Evolutionary conservation across 2,329 filamentous ascomycete genomes (phyloP), one percentile per base, ranked within the genome.

Genomic region (Hypoxylon sp.): DNA sequence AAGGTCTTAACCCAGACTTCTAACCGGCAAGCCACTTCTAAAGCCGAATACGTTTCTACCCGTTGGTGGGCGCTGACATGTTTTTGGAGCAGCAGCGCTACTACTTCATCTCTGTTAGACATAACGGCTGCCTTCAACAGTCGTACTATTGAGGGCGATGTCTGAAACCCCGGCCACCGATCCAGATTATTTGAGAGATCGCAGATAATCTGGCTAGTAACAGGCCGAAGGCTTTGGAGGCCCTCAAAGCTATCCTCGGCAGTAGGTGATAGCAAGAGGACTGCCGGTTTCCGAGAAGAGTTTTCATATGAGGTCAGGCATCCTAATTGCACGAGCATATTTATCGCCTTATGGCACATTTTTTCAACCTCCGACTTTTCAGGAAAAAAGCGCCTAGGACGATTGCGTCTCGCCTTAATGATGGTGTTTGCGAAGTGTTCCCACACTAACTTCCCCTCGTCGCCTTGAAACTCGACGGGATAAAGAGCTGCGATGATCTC

Each of bases 61-160:
- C 37, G 27, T 17, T 40, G 40, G 22, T 62, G 59, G 14, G 40
- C 59, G 10, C 30, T 14, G 1, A 49, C 59, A 10, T 50, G 50
- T 10, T 62, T 55, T 27, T 30, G 10, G 20, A 54, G 51, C 8
- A 62, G 31, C 48, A 62, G 8, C 10, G 1, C 17, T 6, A 55
- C 40, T 8, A 62, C 3, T 1, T 14, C 20, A 31, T 13, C 0
- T 6, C 22, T 2, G 3, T 40, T 11, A 31, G 13, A 27, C n/a
- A 8, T 6, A 4, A 40, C 14, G 22, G 59, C 59, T 6, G 13
- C 33, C 14, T 49, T 55, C 6, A 62, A 31, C 1, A 62, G 30
- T 6, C 14, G 1, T 11, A 49, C 14, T 17, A 55, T 20, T 6
- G 11, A 17, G 22, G 35, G 50, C 11, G 22, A 33, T 35, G 37